Evolutionary conservation across 805 yeast genomes (phyloP).

Genomic region (Yamadazyma akitaensis): DNA sequence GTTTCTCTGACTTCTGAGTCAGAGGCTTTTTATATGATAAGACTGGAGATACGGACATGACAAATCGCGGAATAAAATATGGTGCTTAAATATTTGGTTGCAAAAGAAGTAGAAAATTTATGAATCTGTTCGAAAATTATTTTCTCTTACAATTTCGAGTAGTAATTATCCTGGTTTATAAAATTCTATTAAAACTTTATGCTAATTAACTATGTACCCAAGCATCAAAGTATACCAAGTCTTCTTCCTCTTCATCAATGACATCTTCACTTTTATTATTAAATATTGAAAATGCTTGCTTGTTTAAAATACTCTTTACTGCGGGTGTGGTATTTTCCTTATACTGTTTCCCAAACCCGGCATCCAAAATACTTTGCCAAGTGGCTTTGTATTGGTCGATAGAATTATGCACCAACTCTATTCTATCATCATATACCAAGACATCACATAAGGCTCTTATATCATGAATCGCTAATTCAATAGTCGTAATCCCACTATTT

Average conservation of each 20-base stretch:
- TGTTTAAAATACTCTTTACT: constrained; percentile 1
- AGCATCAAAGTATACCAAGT: constrained; percentile 15
- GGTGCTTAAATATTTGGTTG: neutral
- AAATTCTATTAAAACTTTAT: neutral
- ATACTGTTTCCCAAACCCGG: constrained; percentile 47
- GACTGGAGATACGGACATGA: constrained; percentile 15
- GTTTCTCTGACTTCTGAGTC: constrained; percentile 1
- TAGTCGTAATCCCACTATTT: constrained; percentile 70
- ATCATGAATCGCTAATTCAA: constrained; percentile 71
- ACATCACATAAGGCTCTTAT: constrained; percentile 85
- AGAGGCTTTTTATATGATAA: constrained; percentile 29
- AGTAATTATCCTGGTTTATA: too few species aligned
- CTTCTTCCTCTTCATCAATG: constrained; percentile 17
- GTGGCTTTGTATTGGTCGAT: constrained; percentile 74
- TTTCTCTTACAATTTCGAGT: too few species aligned
- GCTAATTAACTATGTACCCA: constrained; percentile 12
- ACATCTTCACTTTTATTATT: constrained; percentile 13
- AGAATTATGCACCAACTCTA: constrained; percentile 56
- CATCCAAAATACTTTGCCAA: constrained; percentile 74
- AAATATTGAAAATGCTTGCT: constrained; percentile 13
- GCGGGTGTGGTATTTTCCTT: constrained; percentile 2
- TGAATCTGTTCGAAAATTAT: too few species aligned
- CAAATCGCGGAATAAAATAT: constrained; percentile 1
- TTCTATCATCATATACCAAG: constrained; percentile 76
- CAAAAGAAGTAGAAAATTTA: neutral